Evolutionary conservation across 306 rosid species (phyloP).

Genomic region (Pyrus pyrifolia): DNA sequence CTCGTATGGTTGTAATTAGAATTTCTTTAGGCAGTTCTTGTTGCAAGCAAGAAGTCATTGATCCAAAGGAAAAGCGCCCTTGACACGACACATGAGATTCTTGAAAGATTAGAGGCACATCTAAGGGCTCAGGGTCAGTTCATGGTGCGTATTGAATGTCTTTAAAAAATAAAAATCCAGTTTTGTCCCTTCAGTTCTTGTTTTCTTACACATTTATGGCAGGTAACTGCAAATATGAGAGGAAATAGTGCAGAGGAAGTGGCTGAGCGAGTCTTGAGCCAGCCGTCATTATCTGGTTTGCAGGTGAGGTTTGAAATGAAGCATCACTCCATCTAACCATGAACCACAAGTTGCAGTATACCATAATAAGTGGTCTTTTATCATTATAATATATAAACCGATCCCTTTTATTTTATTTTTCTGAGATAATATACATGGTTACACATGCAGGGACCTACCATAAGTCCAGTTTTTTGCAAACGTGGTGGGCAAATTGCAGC

Average conservation of each 20-base stretch:
- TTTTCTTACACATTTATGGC: slow-evolving; percentile 9
- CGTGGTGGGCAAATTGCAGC: slow-evolving; percentile 50
- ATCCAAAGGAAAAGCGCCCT: slow-evolving; percentile 64
- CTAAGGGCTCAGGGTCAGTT: slow-evolving; percentile 77
- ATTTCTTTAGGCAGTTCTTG: slow-evolving; percentile 74
- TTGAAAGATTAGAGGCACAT: slow-evolving; percentile 91
- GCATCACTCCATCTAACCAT: background rate
- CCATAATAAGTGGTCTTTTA: background rate
- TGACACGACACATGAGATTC: slow-evolving; percentile 85
- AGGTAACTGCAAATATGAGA: slow-evolving; percentile 96
- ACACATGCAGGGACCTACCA: slow-evolving; percentile 75
- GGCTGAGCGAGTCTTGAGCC: slow-evolving; percentile 83
- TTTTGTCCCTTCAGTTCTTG: background rate
- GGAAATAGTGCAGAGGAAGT: slow-evolving; percentile 86
- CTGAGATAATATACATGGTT: background rate
- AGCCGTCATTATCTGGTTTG: slow-evolving; percentile 70
- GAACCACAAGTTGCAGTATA: background rate
- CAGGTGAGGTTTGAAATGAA: slow-evolving; percentile 53
- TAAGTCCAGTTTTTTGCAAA: slow-evolving; percentile 81
- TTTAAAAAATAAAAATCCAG: background rate
- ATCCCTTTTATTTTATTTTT: background rate
- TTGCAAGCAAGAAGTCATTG: slow-evolving; percentile 81
- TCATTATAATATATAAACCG: background rate
- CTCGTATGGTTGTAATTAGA: slow-evolving; percentile 20
- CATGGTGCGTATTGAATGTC: slow-evolving; percentile 41